Conservation (phyloP, 2,329 filamentous ascomycete species). For the Penicillium freii region DNA sequence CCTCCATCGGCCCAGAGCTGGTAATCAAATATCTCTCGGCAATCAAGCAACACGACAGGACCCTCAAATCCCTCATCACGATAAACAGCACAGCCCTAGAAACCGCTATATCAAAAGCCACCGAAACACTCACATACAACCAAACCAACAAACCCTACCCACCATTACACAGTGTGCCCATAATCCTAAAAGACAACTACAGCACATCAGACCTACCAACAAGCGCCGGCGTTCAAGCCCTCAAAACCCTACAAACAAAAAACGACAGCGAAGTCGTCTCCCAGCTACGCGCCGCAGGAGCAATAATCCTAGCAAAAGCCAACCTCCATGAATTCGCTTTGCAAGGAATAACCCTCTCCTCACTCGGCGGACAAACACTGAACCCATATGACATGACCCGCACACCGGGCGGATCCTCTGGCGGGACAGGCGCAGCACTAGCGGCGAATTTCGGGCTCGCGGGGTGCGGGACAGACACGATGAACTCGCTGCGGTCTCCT, state of each 20-base stretch:
- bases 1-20: slow-evolving; percentile 55
- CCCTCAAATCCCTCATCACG: slow-evolving; percentile 57
- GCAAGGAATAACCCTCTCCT: slow-evolving; percentile 63
- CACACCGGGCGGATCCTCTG: slow-evolving; percentile 65
- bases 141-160: slow-evolving; percentile 5
- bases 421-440: slow-evolving; percentile 61
- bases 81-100: slow-evolving; percentile 50
- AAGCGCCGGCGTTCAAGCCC: slow-evolving; percentile 54
- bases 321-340: slow-evolving; percentile 64
- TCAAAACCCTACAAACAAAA: slow-evolving; percentile 45
- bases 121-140: slow-evolving; percentile 11
- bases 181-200: slow-evolving; percentile 65
- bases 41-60: slow-evolving; percentile 57
- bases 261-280: slow-evolving; percentile 53
- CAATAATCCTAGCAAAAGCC: slow-evolving; percentile 59
- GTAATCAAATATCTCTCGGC: slow-evolving; percentile 57
- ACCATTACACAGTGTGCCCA: slow-evolving; percentile 58
- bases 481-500: slow-evolving; percentile 62
- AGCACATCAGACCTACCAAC: slow-evolving; percentile 57
- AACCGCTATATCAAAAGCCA: slow-evolving; percentile 53
- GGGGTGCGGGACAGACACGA: slow-evolving; percentile 60
- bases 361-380: slow-evolving; percentile 61
- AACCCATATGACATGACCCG: slow-evolving; percentile 65
- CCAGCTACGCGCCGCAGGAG: slow-evolving; percentile 52
- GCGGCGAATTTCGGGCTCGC: slow-evolving; percentile 58